phyloP scores from a whole-genome alignment of 768 basidiomycete species.

The Russula brevipes region DNA sequence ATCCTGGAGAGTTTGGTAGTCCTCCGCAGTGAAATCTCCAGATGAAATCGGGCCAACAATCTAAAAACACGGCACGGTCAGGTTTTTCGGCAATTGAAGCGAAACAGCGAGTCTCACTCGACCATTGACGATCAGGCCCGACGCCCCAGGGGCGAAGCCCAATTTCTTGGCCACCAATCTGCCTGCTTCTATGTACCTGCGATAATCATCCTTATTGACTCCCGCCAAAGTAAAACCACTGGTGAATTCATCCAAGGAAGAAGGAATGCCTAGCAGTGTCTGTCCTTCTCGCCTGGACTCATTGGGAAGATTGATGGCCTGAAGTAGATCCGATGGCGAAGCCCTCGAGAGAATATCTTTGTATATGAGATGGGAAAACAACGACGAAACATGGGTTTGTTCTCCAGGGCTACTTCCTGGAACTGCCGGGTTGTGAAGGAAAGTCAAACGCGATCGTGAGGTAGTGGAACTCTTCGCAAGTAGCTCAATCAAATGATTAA shows the following conservation, averaged over 20 bases:
- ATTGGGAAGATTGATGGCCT: constrained; percentile 34
- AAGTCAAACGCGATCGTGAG: constrained; percentile 56
- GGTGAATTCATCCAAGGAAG: constrained; percentile 33
- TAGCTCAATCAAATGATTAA: constrained; percentile 6
- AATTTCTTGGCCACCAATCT: constrained; percentile 50
- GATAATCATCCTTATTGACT: constrained; percentile 36
- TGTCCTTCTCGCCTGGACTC: constrained; percentile 34
- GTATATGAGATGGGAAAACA: constrained; percentile 49
- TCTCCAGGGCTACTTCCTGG: constrained; percentile 22
- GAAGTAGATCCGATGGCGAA: constrained; percentile 38
- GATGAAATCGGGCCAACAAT: constrained; percentile 66
- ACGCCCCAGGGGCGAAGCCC: constrained; percentile 53
- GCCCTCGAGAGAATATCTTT: constrained; percentile 37
- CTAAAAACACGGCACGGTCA: constrained; percentile 36
- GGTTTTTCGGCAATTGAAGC: not conserved
- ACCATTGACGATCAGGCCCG: constrained; percentile 74
- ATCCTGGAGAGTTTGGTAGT: constrained; percentile 62
- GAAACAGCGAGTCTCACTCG: constrained; percentile 48
- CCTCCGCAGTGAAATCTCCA: constrained; percentile 59
- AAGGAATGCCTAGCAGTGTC: constrained; percentile 34
- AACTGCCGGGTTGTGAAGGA: constrained; percentile 65
- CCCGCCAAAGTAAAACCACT: constrained; percentile 34
- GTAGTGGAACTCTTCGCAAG: constrained; percentile 36
- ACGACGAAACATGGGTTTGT: constrained; percentile 37
- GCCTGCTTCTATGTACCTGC: constrained; percentile 41